A percentile compares a stretch with the other conserved stretches of the same genome.
phyloP scores from a whole-genome alignment of 1,284 basidiomycete genomes.

The Microbotryum intermedium region DNA sequence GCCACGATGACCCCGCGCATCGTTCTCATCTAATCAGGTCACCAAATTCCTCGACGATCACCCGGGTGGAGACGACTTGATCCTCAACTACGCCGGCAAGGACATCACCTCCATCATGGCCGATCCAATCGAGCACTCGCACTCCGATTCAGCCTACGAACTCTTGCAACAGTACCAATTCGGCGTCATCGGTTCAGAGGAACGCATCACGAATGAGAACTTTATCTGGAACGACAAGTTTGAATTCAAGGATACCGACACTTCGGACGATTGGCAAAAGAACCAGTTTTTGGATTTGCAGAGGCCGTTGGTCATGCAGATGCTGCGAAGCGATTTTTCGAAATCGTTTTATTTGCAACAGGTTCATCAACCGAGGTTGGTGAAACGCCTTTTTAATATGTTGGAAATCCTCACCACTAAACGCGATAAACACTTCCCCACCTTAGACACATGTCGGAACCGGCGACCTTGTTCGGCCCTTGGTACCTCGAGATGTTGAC shows the following conservation, averaged over 20 bases:
- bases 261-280: slow-evolving; percentile 66
- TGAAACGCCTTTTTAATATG: background rate
- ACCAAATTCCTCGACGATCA: slow-evolving; percentile 66
- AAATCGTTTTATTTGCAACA: slow-evolving; percentile 95
- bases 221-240: slow-evolving; percentile 56
- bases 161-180: slow-evolving; percentile 82
- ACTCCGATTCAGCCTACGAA: slow-evolving; percentile 83
- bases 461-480: slow-evolving; percentile 79
- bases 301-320: slow-evolving; percentile 73
- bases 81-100: slow-evolving; percentile 58
- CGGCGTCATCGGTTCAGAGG: slow-evolving; percentile 68
- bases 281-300: slow-evolving; percentile 88
- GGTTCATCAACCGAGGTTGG: slow-evolving; percentile 70
- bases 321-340: slow-evolving; percentile 74
- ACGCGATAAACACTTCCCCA: background rate
- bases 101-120: slow-evolving; percentile 77
- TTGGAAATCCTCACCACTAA: too few relatives aligned
- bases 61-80: slow-evolving; percentile 75
- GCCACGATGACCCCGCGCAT: background rate
- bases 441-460: slow-evolving; percentile 67
- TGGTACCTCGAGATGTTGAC: slow-evolving; percentile 79
- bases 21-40: slow-evolving; percentile 3
- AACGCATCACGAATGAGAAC: slow-evolving; percentile 62
- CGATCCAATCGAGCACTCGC: slow-evolving; percentile 77
- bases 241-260: slow-evolving; percentile 76